A percentile compares a stretch with the other conserved stretches of the same genome.
Evolutionary conservation across 2,329 filamentous ascomycete species (phyloP).

Genomic region (Fusarium pseudograminearum): DNA sequence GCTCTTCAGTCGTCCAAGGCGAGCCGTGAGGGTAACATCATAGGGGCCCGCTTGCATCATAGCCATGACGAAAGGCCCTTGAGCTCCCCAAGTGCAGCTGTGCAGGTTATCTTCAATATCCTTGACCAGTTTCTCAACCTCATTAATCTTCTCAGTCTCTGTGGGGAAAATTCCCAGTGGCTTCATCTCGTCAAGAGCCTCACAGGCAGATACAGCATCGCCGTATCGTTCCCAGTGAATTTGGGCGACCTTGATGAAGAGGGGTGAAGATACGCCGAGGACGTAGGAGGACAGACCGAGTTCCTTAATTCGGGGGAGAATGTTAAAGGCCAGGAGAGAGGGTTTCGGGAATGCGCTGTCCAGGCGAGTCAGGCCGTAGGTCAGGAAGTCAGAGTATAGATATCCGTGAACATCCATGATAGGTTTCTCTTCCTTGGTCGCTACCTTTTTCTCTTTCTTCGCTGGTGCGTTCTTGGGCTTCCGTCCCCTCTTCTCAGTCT

Average conservation of each 20-base stretch:
- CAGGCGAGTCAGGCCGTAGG: slow-evolving; percentile 67
- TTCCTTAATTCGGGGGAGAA: slow-evolving; percentile 75
- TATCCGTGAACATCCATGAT: slow-evolving; percentile 70
- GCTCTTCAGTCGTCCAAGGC: slow-evolving; percentile 34
- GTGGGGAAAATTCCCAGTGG: slow-evolving; percentile 71
- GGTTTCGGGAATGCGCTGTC: slow-evolving; percentile 67
- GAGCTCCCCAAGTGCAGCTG: slow-evolving; percentile 53
- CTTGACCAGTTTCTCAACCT: slow-evolving; percentile 43
- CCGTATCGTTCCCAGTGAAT: slow-evolving; percentile 72
- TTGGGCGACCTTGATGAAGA: slow-evolving; percentile 76
- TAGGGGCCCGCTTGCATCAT: slow-evolving; percentile 55
- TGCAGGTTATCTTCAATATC: slow-evolving; percentile 52
- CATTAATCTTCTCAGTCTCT: slow-evolving; percentile 53
- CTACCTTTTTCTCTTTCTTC: slow-evolving; percentile 8
- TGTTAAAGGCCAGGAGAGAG: slow-evolving; percentile 69
- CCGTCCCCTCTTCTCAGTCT: slow-evolving; percentile 3
- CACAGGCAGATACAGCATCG: slow-evolving; percentile 66
- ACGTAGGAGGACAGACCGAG: slow-evolving; percentile 78
- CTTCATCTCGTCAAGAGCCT: slow-evolving; percentile 74
- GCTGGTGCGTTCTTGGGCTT: slow-evolving; percentile 34
- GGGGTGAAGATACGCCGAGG: slow-evolving; percentile 74
- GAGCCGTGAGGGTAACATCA: slow-evolving; percentile 45
- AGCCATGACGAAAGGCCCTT: slow-evolving; percentile 55
- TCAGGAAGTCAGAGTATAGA: slow-evolving; percentile 72
- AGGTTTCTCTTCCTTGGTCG: slow-evolving; percentile 46